Evolutionary conservation across 371 early-diverging fungal species (phyloP).

Genomic region (Funneliformis caledonium): DNA sequence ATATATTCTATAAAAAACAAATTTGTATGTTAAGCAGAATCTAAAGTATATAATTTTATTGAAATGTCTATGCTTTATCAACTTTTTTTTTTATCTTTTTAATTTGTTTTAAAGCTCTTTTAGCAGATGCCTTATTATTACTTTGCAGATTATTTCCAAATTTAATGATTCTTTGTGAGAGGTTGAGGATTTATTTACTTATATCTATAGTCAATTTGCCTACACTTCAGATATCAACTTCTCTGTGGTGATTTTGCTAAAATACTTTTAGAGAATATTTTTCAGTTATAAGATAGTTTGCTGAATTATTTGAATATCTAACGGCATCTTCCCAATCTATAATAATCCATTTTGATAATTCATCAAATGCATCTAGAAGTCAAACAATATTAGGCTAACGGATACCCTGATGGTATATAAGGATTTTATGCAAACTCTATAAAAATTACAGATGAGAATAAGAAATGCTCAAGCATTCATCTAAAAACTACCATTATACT

Average conservation of each 20-base stretch:
- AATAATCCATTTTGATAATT: neutral
- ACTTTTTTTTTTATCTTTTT: too few relatives aligned
- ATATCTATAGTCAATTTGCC: neutral
- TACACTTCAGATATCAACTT: constrained; percentile 9
- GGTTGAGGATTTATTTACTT: neutral
- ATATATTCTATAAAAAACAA: too few relatives aligned
- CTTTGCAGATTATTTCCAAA: neutral
- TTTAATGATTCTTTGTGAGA: neutral
- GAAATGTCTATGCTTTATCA: too few relatives aligned
- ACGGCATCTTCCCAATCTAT: neutral
- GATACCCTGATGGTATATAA: neutral
- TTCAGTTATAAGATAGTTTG: neutral
- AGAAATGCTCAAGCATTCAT: neutral
- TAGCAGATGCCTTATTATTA: neutral
- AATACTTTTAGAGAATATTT: constrained; percentile 7
- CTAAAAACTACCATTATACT: neutral
- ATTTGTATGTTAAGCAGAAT: too few relatives aligned
- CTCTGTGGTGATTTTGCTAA: neutral
- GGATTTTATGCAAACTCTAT: neutral
- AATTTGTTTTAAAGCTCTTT: neutral
- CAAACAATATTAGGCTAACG: neutral
- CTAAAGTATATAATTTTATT: too few relatives aligned
- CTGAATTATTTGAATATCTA: neutral
- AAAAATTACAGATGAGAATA: neutral
- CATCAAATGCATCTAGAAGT: neutral